Percentiles rank a stretch among this genome's conserved stretches.
Evolutionary conservation across 2,329 filamentous ascomycete genomes (phyloP).

Genomic region (Harringtonia aguacate): DNA sequence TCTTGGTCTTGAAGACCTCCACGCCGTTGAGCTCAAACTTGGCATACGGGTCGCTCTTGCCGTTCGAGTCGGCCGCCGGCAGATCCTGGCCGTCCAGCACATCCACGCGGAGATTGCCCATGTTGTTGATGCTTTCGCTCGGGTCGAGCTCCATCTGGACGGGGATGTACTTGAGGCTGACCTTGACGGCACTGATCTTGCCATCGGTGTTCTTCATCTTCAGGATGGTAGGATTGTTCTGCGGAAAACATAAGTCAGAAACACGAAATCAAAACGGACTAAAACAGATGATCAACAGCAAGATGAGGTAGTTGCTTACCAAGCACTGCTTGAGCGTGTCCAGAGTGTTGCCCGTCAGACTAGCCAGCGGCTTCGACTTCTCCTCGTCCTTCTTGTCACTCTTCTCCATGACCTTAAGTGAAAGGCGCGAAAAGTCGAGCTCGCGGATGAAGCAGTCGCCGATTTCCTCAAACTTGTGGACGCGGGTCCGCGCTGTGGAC

Average conservation of each 20-base stretch:
- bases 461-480: conserved; percentile 76
- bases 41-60: conserved; percentile 94
- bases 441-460: conserved; percentile 95
- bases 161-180: conserved; percentile 90
- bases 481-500: conserved; percentile 58
- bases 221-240: conserved; percentile 84
- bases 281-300: too few species aligned
- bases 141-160: conserved; percentile 90
- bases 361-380: conserved; percentile 62
- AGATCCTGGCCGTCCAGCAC: conserved; percentile 77
- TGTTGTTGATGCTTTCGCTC: conserved; percentile 97
- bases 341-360: conserved; percentile 73
- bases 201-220: conserved; percentile 71
- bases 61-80: conserved; percentile 91
- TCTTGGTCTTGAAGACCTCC: conserved; percentile 90
- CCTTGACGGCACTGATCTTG: conserved; percentile 65
- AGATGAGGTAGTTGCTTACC: conserved; percentile 37
- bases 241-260: not conserved
- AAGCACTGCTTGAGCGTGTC: conserved; percentile 81
- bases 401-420: conserved; percentile 75
- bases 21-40: conserved; percentile 86
- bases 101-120: conserved; percentile 90
- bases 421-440: conserved; percentile 91
- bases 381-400: conserved; percentile 60
- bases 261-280: too few species aligned